These are phyloP conservation scores for Oenanthe sinensis DNA, from an alignment of 129 eudicot species.

Conservation along the genomic window DNA sequence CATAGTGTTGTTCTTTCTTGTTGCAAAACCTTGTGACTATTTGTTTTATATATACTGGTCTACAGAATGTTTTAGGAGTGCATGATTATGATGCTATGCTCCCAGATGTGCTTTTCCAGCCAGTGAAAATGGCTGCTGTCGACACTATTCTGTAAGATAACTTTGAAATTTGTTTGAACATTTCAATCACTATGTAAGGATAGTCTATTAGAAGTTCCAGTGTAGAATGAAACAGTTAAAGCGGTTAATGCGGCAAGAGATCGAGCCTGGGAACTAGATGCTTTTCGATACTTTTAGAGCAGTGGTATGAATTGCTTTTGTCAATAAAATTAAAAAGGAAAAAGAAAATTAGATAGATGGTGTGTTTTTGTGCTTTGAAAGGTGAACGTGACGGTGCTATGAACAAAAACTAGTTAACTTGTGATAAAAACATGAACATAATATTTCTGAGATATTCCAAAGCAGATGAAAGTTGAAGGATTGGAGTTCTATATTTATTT, in stretches of 20 bases:
- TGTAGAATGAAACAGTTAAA: background rate
- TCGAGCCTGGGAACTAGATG: background rate
- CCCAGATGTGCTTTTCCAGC: constrained; percentile 67
- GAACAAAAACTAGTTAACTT: background rate
- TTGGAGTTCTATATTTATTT: no score
- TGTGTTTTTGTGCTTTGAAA: background rate
- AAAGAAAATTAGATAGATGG: background rate
- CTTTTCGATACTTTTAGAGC: background rate
- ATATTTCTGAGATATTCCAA: no score
- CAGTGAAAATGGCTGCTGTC: constrained; percentile 42
- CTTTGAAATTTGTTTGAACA: background rate
- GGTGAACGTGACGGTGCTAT: background rate
- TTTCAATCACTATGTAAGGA: background rate
- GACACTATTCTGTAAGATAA: constrained; percentile 46
- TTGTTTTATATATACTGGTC: constrained; percentile 3
- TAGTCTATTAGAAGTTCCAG: background rate
- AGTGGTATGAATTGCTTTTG: background rate
- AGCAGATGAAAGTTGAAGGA: background rate
- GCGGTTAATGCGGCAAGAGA: background rate
- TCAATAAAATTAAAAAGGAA: no score
- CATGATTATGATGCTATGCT: constrained; percentile 27
- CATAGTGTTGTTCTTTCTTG: background rate
- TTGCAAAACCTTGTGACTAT: background rate
- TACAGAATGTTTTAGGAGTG: constrained; percentile 33
- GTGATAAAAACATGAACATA: background rate